Conservation (phyloP, 495 filamentous ascomycete species). For the Penicillium cinerascens region DNA sequence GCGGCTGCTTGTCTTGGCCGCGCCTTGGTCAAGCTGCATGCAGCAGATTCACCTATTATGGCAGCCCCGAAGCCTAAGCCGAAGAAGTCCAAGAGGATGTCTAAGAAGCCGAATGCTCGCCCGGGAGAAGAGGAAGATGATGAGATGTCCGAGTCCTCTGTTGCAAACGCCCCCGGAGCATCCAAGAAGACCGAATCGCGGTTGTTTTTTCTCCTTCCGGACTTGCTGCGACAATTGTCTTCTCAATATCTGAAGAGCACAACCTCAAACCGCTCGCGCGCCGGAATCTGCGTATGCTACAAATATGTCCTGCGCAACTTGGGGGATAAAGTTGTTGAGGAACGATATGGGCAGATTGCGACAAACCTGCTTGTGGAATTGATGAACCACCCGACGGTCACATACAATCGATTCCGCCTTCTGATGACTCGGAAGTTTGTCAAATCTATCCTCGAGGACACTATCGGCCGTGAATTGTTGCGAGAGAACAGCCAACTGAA, state of each 20-base stretch:
- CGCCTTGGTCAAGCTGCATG: constrained; percentile 74
- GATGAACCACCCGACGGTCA: constrained; percentile 69
- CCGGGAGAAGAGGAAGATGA: constrained; percentile 72
- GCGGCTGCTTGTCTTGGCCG: constrained; percentile 83
- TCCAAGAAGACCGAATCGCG: constrained; percentile 64
- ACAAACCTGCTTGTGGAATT: constrained; percentile 78
- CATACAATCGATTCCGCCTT: constrained; percentile 82
- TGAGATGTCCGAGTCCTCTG: constrained; percentile 65
- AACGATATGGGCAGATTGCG: constrained; percentile 73
- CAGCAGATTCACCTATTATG: constrained; percentile 54
- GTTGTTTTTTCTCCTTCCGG: constrained; percentile 69
- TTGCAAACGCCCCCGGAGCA: constrained; percentile 35
- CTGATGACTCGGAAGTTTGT: constrained; percentile 83
- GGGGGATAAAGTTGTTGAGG: constrained; percentile 72
- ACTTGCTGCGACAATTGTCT: constrained; percentile 78
- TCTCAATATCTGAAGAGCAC: constrained; percentile 75
- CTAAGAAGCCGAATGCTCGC: constrained; percentile 62
- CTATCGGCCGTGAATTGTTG: constrained; percentile 76
- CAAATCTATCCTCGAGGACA: constrained; percentile 76
- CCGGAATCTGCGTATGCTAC: constrained; percentile 85
- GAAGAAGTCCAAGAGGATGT: constrained; percentile 70
- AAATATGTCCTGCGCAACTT: constrained; percentile 71
- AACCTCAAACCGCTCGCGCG: constrained; percentile 74
- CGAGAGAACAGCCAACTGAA: constrained; percentile 83
- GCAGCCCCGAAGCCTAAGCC: constrained; percentile 60